phyloP scores from a whole-genome alignment of 2,329 filamentous ascomycete genomes.

The Grosmannia penicillata region DNA sequence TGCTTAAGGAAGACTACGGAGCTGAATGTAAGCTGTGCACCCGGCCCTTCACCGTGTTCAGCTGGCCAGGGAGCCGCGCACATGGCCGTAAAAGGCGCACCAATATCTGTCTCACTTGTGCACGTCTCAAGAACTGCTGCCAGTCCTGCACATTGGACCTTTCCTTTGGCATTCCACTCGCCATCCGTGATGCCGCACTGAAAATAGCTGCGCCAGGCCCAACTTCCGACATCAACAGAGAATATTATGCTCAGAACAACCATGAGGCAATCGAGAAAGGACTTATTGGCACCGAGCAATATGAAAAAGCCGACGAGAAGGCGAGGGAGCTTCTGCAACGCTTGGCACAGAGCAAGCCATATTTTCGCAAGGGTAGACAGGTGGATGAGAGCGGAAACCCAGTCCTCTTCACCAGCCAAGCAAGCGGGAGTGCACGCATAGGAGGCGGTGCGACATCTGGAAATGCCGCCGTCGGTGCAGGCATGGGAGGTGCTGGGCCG shows the following conservation, averaged over 20 bases:
- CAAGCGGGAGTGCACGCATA: conserved; percentile 19
- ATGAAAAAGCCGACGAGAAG: conserved; percentile 95
- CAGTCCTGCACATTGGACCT: conserved; percentile 98
- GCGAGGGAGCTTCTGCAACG: conserved; percentile 74
- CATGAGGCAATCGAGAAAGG: conserved; percentile 92
- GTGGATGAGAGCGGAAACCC: conserved; percentile 44
- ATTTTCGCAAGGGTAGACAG: conserved; percentile 75
- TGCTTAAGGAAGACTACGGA: conserved; percentile 95
- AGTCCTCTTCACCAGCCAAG: conserved; percentile 15
- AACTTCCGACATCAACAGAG: conserved; percentile 80
- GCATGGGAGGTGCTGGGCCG: conserved; percentile 52
- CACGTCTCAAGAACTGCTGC: conserved; percentile 95
- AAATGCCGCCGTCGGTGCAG: conserved; percentile 36
- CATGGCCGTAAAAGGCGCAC: conserved; percentile 79
- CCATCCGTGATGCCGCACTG: conserved; percentile 85
- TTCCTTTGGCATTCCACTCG: conserved; percentile 87
- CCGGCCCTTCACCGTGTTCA: conserved; percentile 87
- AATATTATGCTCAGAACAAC: conserved; percentile 96
- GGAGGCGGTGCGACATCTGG: conserved; percentile 16
- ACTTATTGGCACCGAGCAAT: conserved; percentile 63
- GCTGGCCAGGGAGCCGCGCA: conserved; percentile 86
- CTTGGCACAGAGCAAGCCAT: conserved; percentile 84
- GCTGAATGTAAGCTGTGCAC: conserved; percentile 83
- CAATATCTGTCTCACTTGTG: conserved; percentile 92
- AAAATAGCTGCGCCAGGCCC: conserved; percentile 97